Conservation (phyloP, 2,329 filamentous ascomycete species). For the Cryphonectria naterciae region DNA sequence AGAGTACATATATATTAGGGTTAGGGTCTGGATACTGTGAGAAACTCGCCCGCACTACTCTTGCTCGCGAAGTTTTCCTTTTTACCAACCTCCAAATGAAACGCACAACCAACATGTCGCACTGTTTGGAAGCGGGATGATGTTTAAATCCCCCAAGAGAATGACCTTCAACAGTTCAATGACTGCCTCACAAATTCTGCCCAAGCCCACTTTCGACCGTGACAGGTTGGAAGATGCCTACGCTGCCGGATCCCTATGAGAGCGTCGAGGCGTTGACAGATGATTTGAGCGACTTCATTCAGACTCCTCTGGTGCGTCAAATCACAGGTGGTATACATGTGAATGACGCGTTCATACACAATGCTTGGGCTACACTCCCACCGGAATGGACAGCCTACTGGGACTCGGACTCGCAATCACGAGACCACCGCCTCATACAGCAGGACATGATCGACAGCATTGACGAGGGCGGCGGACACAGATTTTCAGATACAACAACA, state of each 20-base stretch:
- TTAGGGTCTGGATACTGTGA: background rate
- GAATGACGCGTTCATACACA: constrained; percentile 39
- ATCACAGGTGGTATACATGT: constrained; percentile 42
- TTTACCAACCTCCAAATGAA: background rate
- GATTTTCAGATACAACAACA: background rate
- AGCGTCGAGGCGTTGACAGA: constrained; percentile 33
- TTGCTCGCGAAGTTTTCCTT: background rate
- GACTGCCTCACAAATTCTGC: background rate
- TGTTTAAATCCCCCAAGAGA: background rate
- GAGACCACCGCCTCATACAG: constrained; percentile 38
- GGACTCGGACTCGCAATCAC: constrained; percentile 32
- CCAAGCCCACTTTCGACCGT: background rate
- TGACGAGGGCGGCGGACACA: constrained; percentile 26
- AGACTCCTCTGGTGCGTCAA: constrained; percentile 37
- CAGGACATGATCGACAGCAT: constrained; percentile 38
- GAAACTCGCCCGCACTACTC: background rate
- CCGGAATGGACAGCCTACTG: constrained; percentile 39
- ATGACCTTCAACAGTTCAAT: background rate
- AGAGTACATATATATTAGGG: background rate
- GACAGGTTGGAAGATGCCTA: constrained; percentile 4
- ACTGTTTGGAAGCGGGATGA: background rate
- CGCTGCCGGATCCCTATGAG: constrained; percentile 22
- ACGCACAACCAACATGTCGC: background rate
- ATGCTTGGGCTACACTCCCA: constrained; percentile 38
- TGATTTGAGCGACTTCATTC: constrained; percentile 34